Percentiles rank a stretch among this genome's conserved stretches.
These are phyloP conservation scores for Sanghuangporus sanghuang DNA, from an alignment of 1,284 basidiomycete species.

Conservation along the genomic window DNA sequence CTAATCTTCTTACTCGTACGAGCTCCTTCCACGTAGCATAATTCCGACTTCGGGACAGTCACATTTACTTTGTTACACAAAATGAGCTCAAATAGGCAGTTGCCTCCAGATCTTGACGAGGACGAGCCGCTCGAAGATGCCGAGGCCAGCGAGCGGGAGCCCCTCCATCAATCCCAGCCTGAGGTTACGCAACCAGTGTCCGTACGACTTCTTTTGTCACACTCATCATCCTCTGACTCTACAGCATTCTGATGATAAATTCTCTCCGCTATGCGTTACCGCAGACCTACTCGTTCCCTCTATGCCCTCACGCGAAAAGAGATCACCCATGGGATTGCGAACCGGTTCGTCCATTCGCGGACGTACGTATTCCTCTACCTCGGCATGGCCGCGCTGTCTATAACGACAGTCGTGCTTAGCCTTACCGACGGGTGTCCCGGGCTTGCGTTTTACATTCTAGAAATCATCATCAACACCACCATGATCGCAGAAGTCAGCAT, in stretches of 20 bases:
- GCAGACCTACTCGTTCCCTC: constrained; percentile 69
- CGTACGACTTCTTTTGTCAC: constrained; percentile 17
- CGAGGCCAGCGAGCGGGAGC: constrained; percentile 32
- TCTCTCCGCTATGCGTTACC: neutral
- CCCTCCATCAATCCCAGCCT: constrained; percentile 22
- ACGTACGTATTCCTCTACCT: constrained; percentile 84
- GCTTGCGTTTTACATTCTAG: constrained; percentile 82
- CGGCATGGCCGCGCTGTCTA: constrained; percentile 83
- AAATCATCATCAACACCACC: constrained; percentile 83
- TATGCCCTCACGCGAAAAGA: constrained; percentile 76
- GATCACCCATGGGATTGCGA: constrained; percentile 75
- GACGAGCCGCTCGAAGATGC: constrained; percentile 31
- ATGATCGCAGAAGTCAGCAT: constrained; percentile 93
- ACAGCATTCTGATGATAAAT: neutral
- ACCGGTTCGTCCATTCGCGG: constrained; percentile 79
- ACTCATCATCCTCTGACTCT: neutral
- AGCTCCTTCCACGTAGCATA: neutral
- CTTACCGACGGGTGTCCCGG: constrained; percentile 75
- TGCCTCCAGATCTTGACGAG: constrained; percentile 13
- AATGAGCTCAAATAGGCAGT: constrained; percentile 6
- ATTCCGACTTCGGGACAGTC: neutral
- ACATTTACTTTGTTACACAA: neutral
- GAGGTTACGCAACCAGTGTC: constrained; percentile 23
- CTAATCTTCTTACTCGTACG: neutral
- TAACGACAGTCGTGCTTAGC: constrained; percentile 87